These are phyloP conservation scores for Penicillium vulpinum DNA, from an alignment of 2,329 filamentous ascomycete species.

Conservation along the genomic window DNA sequence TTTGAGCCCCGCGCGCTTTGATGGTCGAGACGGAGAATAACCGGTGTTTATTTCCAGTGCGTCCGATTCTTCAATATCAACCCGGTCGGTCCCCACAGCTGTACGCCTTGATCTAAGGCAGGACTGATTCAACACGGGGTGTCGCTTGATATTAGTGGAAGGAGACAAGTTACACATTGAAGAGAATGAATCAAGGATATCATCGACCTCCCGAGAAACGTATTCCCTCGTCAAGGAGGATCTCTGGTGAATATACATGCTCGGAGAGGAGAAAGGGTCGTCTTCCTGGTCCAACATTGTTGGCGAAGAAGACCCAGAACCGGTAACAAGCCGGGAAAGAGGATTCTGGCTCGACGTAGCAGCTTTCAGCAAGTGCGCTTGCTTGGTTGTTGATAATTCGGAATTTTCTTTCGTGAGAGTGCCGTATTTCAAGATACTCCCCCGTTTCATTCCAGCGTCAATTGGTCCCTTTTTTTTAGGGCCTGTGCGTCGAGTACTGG, in stretches of 20 bases:
- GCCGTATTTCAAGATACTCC: conserved; percentile 44
- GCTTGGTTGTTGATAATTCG: conserved; percentile 30
- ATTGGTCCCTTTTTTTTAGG: conserved; percentile 41
- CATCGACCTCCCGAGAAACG: conserved; percentile 22
- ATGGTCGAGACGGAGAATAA: neutral
- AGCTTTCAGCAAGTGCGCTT: conserved; percentile 33
- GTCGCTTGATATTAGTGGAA: conserved; percentile 22
- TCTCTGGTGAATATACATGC: conserved; percentile 18
- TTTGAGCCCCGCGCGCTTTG: conserved; percentile 11
- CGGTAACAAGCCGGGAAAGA: conserved; percentile 3
- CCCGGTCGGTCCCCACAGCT: conserved; percentile 4
- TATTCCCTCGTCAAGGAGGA: conserved; percentile 1
- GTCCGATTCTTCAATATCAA: conserved; percentile 15
- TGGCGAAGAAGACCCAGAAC: conserved; percentile 4
- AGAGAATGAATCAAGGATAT: conserved; percentile 29
- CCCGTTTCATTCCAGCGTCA: conserved; percentile 43
- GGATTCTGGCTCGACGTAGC: conserved; percentile 20
- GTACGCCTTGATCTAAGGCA: conserved; percentile 11
- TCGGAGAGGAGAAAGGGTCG: conserved; percentile 15
- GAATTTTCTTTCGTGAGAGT: conserved; percentile 40
- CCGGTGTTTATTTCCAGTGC: conserved; percentile 2
- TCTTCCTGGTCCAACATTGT: conserved; percentile 11
- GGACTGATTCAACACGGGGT: conserved; percentile 15
- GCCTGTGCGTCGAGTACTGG: conserved; percentile 26
- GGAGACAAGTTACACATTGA: conserved; percentile 23